Evolutionary conservation across 352 stramenopile species (phyloP), one percentile per base, ranked within the genome.

Genomic region (Aphanomyces invadans): DNA sequence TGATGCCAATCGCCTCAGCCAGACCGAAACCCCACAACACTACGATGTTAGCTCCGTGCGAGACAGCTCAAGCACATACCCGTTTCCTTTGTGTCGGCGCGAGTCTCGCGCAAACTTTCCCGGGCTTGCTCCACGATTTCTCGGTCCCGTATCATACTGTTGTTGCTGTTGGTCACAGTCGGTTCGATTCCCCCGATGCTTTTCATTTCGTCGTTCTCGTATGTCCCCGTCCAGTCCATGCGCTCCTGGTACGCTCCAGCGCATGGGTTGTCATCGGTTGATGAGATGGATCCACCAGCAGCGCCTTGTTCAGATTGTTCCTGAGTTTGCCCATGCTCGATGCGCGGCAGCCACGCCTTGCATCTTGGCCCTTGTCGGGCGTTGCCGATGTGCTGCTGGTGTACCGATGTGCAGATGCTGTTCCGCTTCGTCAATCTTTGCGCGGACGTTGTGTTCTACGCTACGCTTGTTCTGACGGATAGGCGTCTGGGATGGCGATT

Each of bases 241-340:
- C 80, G 79, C 69, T 87, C 73, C 51, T 93, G 75, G 61, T 91
- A 89, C 25, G 81, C 69, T 84, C 70, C 23, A 19, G 33, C 29
- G 61, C 62, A 29, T 23, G 26, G 61, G 17, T 64, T 23, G 2
- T n/a, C 56, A 31, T 46, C 36, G 61, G 78, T 88, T 19, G 36
- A 15, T 29, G 62, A 83, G 74, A 19, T 17, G 9, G 38, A 17
- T 71, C 82, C 54, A 91, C 77, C 39, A 93, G 76, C 64, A 88
- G 86, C 38, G 79, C 82, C 51, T 80, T 79, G 31, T 93, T 81
- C 11, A 93, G 66, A 51, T 79, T 82, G 11, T 79, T 85, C 71
- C 90, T 91, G 65, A 93, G 83, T 71, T 91, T 91, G 56, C 90
- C 84, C 31, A 93, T 70, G 45, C 89, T 78, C 33, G 81, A 90